Percentiles rank a stretch among this genome's conserved stretches.
phyloP scores from a whole-genome alignment of 2,329 filamentous ascomycete genomes.

The Xylaria sp. region DNA sequence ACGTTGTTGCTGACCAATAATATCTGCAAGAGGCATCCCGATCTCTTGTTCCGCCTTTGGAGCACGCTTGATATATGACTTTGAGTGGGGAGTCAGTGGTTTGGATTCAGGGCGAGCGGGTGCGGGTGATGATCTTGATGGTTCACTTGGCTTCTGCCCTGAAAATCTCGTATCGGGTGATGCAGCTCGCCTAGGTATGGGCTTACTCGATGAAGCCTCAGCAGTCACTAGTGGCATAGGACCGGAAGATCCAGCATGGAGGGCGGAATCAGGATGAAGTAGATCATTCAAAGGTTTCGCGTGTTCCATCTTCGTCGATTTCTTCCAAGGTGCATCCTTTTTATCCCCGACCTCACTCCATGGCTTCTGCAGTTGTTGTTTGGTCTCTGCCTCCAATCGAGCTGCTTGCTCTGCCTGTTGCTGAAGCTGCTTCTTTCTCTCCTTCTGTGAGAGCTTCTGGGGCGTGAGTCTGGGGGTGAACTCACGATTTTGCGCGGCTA shows the following conservation, averaged over 20 bases:
- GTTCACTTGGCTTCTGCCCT: constrained; percentile 61
- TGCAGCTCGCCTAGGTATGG: constrained; percentile 61
- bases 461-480: constrained; percentile 53
- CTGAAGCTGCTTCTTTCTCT: constrained; percentile 85
- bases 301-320: constrained; percentile 59
- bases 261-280: constrained; percentile 52
- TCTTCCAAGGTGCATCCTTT: constrained; percentile 73
- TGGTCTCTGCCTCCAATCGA: constrained; percentile 50
- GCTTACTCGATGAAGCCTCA: constrained; percentile 53
- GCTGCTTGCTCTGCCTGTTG: constrained; percentile 65
- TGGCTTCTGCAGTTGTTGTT: constrained; percentile 53
- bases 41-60: constrained; percentile 71
- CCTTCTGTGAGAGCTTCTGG: constrained; percentile 86
- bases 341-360: constrained; percentile 59
- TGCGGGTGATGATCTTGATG: constrained; percentile 48
- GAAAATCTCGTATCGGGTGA: constrained; percentile 73
- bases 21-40: constrained; percentile 84
- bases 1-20: constrained; percentile 85
- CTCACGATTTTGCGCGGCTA: constrained; percentile 64
- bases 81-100: constrained; percentile 68
- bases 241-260: constrained; percentile 48
- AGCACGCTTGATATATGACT: constrained; percentile 67
- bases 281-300: constrained; percentile 64
- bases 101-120: constrained; percentile 50
- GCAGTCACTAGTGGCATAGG: constrained; percentile 58